Conservation (phyloP, 345 rosid genomes). For the Hibiscus syriacus region DNA sequence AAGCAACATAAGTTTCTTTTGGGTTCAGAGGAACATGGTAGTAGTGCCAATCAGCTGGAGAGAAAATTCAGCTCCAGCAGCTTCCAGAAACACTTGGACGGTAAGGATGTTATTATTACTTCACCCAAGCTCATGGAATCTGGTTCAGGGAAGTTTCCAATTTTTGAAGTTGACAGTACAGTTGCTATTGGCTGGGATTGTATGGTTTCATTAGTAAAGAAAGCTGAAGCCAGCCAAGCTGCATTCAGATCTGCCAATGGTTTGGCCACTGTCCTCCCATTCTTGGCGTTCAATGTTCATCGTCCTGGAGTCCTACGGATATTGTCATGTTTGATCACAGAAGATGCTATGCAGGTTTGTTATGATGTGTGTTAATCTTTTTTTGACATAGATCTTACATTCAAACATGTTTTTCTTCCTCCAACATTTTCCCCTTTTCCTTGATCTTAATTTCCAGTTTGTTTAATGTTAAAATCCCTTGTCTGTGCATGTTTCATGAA, state of each 20-base stretch:
- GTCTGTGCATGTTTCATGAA: slow-evolving; percentile 3
- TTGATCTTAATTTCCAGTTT: not conserved
- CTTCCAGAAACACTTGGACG: not conserved
- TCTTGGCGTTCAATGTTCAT: slow-evolving; percentile 68
- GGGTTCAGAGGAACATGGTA: not conserved
- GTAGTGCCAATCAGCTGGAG: not conserved
- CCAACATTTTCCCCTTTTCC: not conserved
- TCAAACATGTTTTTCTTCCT: not conserved
- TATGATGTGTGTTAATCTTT: not conserved
- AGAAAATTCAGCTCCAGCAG: not conserved
- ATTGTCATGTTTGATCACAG: slow-evolving; percentile 88
- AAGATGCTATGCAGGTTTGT: slow-evolving; percentile 77
- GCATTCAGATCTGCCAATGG: slow-evolving; percentile 89
- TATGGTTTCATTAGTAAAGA: slow-evolving; percentile 81
- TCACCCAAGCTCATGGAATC: not conserved
- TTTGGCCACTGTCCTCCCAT: slow-evolving; percentile 74
- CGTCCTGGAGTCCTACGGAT: slow-evolving; percentile 84
- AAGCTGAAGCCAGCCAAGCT: slow-evolving; percentile 84
- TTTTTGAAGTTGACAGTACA: slow-evolving; percentile 40
- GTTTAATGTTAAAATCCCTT: not conserved
- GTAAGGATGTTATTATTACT: not conserved
- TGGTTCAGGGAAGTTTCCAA: not conserved
- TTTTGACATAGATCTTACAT: not conserved
- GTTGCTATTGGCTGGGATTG: slow-evolving; percentile 92
- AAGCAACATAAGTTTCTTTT: slow-evolving; percentile 58